Evolutionary conservation across 2,329 filamentous ascomycete species (phyloP).

Genomic region (Microdochium bolleyi): DNA sequence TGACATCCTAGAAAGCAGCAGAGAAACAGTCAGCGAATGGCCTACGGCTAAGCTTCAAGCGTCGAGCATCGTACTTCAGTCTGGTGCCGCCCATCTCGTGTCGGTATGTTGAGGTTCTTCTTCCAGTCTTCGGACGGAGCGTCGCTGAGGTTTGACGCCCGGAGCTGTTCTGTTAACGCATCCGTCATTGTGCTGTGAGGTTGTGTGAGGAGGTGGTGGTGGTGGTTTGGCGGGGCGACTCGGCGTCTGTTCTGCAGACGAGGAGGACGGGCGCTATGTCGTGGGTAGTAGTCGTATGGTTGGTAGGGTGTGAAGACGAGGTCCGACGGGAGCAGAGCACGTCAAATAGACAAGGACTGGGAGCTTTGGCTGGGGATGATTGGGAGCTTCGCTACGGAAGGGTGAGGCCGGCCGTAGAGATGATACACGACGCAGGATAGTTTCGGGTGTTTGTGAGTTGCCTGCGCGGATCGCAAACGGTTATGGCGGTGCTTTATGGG

Average conservation of each 20-base stretch:
- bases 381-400: too few relatives aligned
- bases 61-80: conserved; percentile 56
- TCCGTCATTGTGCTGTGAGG: conserved; percentile 17
- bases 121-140: conserved; percentile 62
- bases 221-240: conserved; percentile 25
- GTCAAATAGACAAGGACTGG: too few relatives aligned
- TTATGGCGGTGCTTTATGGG: too few relatives aligned
- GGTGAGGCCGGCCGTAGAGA: too few relatives aligned
- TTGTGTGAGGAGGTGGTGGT: conserved; percentile 7
- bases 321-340: too few relatives aligned
- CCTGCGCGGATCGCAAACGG: too few relatives aligned
- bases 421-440: too few relatives aligned
- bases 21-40: conserved; percentile 6
- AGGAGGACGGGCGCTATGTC: too few relatives aligned
- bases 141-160: conserved; percentile 36
- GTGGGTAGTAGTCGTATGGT: too few relatives aligned
- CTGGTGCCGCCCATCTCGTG: conserved; percentile 70
- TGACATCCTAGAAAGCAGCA: conserved; percentile 67
- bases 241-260: neutral
- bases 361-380: too few relatives aligned
- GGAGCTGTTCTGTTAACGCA: conserved; percentile 18
- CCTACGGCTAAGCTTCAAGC: neutral
- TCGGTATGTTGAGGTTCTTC: conserved; percentile 61
- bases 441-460: too few relatives aligned
- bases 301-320: neutral